Conservation (phyloP, 345 rosid species). For the Eucalyptus tenuipes region DNA sequence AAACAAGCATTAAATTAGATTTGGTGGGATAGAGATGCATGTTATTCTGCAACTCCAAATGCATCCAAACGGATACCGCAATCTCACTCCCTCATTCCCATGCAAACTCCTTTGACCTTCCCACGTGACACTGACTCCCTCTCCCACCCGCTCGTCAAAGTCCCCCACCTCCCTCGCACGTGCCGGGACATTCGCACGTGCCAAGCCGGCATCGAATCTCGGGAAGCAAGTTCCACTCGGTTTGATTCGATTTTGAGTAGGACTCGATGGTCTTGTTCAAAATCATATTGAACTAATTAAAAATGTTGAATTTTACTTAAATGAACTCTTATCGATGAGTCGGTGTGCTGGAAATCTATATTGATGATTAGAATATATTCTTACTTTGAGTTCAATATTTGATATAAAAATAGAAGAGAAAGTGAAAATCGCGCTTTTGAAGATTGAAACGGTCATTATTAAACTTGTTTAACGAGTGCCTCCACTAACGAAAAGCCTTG, state of each 20-base stretch:
- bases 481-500: neutral
- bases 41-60: neutral
- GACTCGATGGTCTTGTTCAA: neutral
- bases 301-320: accelerated
- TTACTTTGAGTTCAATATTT: neutral
- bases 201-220: neutral
- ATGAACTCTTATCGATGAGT: accelerated
- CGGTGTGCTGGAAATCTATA: too few relatives aligned
- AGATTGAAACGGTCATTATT: neutral
- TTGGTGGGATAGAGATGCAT: neutral
- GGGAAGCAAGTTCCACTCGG: too few relatives aligned
- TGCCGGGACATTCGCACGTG: neutral
- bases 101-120: neutral
- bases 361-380: neutral
- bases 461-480: neutral
- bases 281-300: neutral
- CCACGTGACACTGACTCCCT: neutral
- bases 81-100: neutral
- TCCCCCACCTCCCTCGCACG: neutral
- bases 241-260: neutral
- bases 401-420: neutral
- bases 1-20: neutral
- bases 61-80: neutral
- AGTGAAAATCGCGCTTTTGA: neutral
- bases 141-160: neutral